phyloP scores from a whole-genome alignment of 179 eudicot species.

The Carnegiea gigantea region DNA sequence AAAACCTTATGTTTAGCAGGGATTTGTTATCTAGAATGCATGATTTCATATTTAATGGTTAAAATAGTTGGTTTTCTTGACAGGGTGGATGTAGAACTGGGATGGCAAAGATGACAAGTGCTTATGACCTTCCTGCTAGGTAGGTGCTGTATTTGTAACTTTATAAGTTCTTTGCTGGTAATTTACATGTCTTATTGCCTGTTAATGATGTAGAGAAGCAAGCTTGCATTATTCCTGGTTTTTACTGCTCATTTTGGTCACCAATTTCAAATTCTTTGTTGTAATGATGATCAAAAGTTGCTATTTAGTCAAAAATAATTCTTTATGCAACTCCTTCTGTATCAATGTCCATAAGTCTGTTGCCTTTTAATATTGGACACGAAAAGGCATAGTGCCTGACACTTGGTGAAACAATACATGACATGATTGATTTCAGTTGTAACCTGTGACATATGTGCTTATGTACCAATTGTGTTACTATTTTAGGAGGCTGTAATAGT shows the following conservation, averaged over 20 bases:
- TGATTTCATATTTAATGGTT: slow-evolving; percentile 12
- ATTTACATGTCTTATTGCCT: slow-evolving; percentile 14
- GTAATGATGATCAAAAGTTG: not conserved
- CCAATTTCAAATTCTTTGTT: not conserved
- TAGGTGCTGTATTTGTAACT: slow-evolving; percentile 24
- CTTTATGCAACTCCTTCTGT: not conserved
- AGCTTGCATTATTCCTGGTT: not conserved
- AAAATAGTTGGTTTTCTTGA: slow-evolving; percentile 19
- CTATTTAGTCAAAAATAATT: not conserved
- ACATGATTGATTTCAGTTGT: too few species aligned
- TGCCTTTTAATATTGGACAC: not conserved
- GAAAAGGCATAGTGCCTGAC: too few species aligned
- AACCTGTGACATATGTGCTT: too few species aligned
- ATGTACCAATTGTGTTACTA: not conserved
- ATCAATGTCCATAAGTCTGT: not conserved
- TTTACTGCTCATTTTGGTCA: not conserved
- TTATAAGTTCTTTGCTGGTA: not conserved
- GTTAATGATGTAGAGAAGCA: slow-evolving; percentile 4
- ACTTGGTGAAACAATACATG: not conserved
- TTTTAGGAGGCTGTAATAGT: not conserved
- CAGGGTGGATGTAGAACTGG: slow-evolving; percentile 99
- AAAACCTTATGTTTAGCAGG: not conserved
- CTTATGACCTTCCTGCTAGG: slow-evolving; percentile 98
- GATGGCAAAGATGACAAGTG: slow-evolving; percentile 96
- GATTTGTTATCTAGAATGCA: slow-evolving; percentile 1